These are phyloP conservation scores for Stemphylium vesicarium DNA, from an alignment of 2,329 filamentous ascomycete species.

Conservation along the genomic window DNA sequence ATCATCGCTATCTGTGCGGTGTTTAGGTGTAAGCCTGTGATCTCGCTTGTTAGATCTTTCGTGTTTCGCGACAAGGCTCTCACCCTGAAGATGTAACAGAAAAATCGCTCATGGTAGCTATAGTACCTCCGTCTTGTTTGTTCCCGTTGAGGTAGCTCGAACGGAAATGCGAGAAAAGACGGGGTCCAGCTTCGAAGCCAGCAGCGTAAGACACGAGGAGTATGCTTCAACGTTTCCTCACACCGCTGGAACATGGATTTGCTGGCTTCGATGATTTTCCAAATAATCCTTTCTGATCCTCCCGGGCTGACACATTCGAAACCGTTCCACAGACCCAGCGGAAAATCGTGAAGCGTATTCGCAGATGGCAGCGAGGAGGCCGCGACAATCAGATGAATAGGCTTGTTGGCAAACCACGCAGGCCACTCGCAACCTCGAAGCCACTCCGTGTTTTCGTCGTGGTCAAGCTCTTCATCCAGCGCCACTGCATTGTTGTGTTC, in stretches of 20 bases:
- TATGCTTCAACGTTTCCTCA: slow-evolving; percentile 10
- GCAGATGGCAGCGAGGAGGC: slow-evolving; percentile 1
- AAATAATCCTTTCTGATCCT: slow-evolving; percentile 7
- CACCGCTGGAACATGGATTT: slow-evolving; percentile 12
- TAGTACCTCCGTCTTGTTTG: slow-evolving; percentile 13
- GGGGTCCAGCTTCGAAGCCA: slow-evolving; percentile 15
- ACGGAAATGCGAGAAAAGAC: slow-evolving; percentile 12
- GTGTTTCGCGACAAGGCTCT: slow-evolving; percentile 10
- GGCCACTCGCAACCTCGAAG: slow-evolving; percentile 12
- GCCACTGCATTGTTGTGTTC: slow-evolving; percentile 1
- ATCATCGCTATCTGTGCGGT: slow-evolving; percentile 12
- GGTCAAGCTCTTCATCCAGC: slow-evolving; percentile 11
- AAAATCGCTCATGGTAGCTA: slow-evolving; percentile 6
- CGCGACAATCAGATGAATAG: slow-evolving; percentile 11
- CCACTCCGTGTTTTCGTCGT: slow-evolving; percentile 15
- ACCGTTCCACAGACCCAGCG: neutral
- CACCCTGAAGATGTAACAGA: slow-evolving; percentile 12
- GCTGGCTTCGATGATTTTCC: slow-evolving; percentile 15
- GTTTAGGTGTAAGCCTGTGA: slow-evolving; percentile 10
- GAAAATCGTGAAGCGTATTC: slow-evolving; percentile 1
- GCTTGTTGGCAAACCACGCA: slow-evolving; percentile 13
- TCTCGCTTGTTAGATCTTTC: slow-evolving; percentile 10
- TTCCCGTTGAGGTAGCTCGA: slow-evolving; percentile 13
- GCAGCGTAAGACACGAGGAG: slow-evolving; percentile 8
- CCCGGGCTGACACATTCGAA: neutral